Base-by-base conservation (phyloP, 106 monocot species). In the Dendrobium huoshanense region DNA sequence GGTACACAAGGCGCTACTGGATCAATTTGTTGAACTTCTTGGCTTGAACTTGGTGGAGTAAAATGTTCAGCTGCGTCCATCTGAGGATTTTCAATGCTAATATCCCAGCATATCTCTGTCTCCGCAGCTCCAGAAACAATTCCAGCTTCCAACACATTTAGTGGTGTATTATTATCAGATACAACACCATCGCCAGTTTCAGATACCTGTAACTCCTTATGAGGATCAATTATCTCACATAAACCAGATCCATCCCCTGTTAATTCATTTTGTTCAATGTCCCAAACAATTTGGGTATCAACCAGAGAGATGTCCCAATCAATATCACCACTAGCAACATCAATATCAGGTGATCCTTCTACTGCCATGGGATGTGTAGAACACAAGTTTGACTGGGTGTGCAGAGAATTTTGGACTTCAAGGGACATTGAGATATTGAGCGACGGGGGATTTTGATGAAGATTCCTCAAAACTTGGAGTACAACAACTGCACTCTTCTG, bases 211-310 rank as follows among this genome's bases (percentile, higher is more conserved):
- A 88, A 83, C n/a, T 91, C 95, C 76, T 87, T 79, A 64, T 80
- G 91, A 72, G 88, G 47, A 80, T 90, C 93, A 54, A 91, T 87
- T 77, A 95, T 95, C 81, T 95, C 98, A 87, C 93, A 91, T 37
- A 91, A 89, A 82, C 92, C 92, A 88, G 90, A 87, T 40, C 73
- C 83, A 83, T 93, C 80, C 68, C 90, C 92, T 59, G 73, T 41
- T 41, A 86, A 82, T 67, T 92, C 91, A 10, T 78, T 77, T 20
- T 73, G 45, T 78, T 84, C 88, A 82, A 99, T 83, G 79, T 95
- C 95, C 95, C 95, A 99, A 73, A 95, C 90, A 84, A 99, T 95
- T 87, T 95, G 91, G 67, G 86, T 72, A 85, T 89, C 93, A 77
- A 93, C 90, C 67, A 87, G 77, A 77, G 93, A 86, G 79, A 99